Evolutionary conservation across 2,329 filamentous ascomycete species (phyloP), one percentile per base, ranked within the genome.

Genomic region (Didymellaceae sp.): DNA sequence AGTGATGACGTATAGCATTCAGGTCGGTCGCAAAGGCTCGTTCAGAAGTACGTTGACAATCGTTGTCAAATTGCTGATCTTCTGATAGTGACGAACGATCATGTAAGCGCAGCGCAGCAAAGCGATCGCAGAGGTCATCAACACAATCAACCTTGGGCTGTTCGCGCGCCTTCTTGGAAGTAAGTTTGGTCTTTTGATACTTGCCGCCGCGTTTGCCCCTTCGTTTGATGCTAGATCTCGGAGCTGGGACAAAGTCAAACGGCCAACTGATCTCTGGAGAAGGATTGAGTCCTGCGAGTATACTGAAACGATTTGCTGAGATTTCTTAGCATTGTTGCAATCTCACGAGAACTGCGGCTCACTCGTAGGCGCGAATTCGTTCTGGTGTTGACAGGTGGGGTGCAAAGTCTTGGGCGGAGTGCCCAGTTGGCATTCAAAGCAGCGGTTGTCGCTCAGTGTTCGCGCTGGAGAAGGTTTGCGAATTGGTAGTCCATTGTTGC

Each of bases 241-340:
- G 25, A 4, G 53, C 52, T 6, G 58, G 51, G 6, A 42, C 24
- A 28, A 64, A 58, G 32, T 66, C 61, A 39, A 65, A 61, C 9
- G 50, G 28, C 57, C 47, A 62, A 7, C 58, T 54, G 33, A 56
- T 57, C n/a, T 61, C 53, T n/a, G 54, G 46, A 6, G 62, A 35
- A 16, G 58, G 59, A 8, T 61, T 49, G 17, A 61, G 52, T 6
- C 62, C 60, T 10, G 62, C 61, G 16, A 69, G 55, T 21, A 68
- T 38, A 32, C 63, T 64, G 50, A 70, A 68, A 5, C 54, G 65
- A 26, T 70, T 71, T n/a, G 50, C 67, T 72, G 25, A 21, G 20
- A 4, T 5, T 3, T 0, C 14, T 51, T 37, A 52, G 42, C 16
- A 30, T 13, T 0, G 8, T 5, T 20, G 6, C 16, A 18, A 11